Evolutionary conservation across 306 rosid genomes (phyloP).

Genomic region (Quercus berberidifolia): DNA sequence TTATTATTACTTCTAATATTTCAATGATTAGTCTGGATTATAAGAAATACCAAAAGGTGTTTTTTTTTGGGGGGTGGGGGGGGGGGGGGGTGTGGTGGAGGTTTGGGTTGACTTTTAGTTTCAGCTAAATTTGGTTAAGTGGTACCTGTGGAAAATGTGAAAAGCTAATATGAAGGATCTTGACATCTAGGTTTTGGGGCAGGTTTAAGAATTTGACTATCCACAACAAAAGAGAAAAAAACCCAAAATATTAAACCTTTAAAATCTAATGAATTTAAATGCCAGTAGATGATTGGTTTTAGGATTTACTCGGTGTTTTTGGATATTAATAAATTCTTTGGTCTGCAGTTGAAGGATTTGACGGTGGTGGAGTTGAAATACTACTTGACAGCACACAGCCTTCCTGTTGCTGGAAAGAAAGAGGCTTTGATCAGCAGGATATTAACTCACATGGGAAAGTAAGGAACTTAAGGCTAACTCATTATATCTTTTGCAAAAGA

Average conservation of each 20-base stretch:
- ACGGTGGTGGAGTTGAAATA: conserved; percentile 68
- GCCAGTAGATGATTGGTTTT: neutral
- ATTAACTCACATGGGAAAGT: conserved; percentile 78
- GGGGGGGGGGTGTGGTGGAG: neutral
- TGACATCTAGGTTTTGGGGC: neutral
- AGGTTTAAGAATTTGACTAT: neutral
- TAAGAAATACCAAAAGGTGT: neutral
- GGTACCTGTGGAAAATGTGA: neutral
- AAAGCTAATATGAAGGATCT: neutral
- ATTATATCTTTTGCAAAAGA: neutral
- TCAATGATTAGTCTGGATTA: neutral
- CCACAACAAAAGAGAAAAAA: neutral
- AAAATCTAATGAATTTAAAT: neutral
- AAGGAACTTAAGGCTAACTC: neutral
- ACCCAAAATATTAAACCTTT: neutral
- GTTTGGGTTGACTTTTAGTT: neutral
- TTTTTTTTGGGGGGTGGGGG: too few relatives aligned
- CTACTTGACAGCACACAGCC: conserved; percentile 69
- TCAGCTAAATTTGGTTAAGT: neutral
- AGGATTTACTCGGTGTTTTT: neutral
- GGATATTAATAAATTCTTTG: neutral
- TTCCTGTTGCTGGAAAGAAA: conserved; percentile 88
- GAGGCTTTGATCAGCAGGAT: conserved; percentile 76
- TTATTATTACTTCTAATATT: neutral
- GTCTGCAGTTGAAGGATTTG: conserved; percentile 85